A percentile compares a stretch with the other conserved stretches of the same genome.
Evolutionary conservation across 225 moss, liverwort and hornwort genomes (phyloP).

Genomic region (Neckera pumila): DNA sequence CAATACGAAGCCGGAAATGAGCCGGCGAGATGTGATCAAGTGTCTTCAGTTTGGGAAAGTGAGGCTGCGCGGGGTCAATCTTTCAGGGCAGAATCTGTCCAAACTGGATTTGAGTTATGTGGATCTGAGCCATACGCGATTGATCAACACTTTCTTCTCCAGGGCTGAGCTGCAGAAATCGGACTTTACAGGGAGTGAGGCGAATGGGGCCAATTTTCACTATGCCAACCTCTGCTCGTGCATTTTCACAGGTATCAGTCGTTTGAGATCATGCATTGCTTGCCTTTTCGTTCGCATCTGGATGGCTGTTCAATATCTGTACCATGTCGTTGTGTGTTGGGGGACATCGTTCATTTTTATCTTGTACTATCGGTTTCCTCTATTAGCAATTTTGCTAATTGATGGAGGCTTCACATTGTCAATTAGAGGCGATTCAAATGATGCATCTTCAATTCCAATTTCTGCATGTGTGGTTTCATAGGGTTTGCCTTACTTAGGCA

Average conservation of each 20-base stretch:
- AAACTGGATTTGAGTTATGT: constrained; percentile 84
- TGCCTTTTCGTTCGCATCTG: background rate
- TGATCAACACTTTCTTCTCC: constrained; percentile 76
- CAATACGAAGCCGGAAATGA: constrained; percentile 92
- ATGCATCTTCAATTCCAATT: background rate
- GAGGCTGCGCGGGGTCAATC: constrained; percentile 74
- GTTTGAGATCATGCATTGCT: background rate
- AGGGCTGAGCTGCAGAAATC: constrained; percentile 57
- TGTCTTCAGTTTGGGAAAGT: constrained; percentile 76
- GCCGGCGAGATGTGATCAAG: constrained; percentile 79
- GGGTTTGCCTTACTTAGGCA: background rate
- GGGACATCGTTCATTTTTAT: background rate
- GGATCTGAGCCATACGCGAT: constrained; percentile 72
- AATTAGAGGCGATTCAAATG: background rate
- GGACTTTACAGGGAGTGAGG: constrained; percentile 64
- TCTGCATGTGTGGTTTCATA: background rate
- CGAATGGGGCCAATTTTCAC: constrained; percentile 84
- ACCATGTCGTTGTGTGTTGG: background rate
- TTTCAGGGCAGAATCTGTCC: constrained; percentile 73
- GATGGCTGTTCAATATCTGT: background rate
- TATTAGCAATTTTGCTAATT: background rate
- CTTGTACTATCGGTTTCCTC: background rate
- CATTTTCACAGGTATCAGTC: constrained; percentile 23
- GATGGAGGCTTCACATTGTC: background rate
- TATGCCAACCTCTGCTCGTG: constrained; percentile 54